Conservation (phyloP, 2,329 filamentous ascomycete species). For the Monosporascus sp. region DNA sequence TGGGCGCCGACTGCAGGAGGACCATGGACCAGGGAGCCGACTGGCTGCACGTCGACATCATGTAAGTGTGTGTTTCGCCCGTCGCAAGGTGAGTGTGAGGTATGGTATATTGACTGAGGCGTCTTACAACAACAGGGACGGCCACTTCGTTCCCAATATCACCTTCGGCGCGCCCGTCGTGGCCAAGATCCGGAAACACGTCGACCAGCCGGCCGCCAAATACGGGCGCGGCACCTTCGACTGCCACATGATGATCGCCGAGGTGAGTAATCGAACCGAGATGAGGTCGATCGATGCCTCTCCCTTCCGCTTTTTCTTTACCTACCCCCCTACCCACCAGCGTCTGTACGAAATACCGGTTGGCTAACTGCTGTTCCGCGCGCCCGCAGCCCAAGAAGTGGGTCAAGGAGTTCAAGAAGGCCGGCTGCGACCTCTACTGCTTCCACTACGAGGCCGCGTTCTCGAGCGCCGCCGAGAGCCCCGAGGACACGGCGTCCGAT, state of each 20-base stretch:
- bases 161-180: conserved; percentile 95
- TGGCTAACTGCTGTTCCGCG: too few relatives aligned
- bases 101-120: not conserved
- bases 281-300: not conserved
- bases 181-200: conserved; percentile 83
- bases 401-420: conserved; percentile 91
- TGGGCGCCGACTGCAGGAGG: conserved; percentile 78
- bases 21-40: conserved; percentile 85
- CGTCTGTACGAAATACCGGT: not conserved
- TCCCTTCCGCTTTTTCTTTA: not conserved
- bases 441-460: conserved; percentile 98
- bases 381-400: conserved; percentile 80
- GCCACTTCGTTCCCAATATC: conserved; percentile 97
- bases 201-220: conserved; percentile 64
- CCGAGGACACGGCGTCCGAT: conserved; percentile 51
- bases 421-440: conserved; percentile 97
- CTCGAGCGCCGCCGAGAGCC: conserved; percentile 77
- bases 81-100: too few relatives aligned
- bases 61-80: conserved; percentile 36
- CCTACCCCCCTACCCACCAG: not conserved
- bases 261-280: conserved; percentile 50
- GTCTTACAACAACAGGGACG: conserved; percentile 60
- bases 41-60: conserved; percentile 94
- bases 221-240: conserved; percentile 90
- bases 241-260: conserved; percentile 99